phyloP scores from a whole-genome alignment of 345 rosid genomes.

The Pistacia atlantica region DNA sequence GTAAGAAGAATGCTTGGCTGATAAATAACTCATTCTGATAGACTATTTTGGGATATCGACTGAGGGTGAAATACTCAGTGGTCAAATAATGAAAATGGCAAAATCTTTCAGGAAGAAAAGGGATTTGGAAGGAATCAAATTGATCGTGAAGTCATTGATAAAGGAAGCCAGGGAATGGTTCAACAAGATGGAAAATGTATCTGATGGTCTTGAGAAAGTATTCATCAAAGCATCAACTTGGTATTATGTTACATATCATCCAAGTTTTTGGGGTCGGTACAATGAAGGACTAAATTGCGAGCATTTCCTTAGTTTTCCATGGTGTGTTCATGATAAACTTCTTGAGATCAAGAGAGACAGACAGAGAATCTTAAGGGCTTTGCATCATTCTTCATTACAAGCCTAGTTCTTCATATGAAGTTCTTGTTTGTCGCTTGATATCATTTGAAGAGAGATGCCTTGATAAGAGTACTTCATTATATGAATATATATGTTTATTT shows the following conservation, averaged over 20 bases:
- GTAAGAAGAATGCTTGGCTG: no score
- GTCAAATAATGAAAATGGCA: slow-evolving; percentile 43
- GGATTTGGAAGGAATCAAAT: slow-evolving; percentile 35
- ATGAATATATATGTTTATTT: background rate
- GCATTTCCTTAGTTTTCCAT: slow-evolving; percentile 44
- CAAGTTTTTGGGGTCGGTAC: slow-evolving; percentile 28
- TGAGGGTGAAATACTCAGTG: slow-evolving; percentile 63
- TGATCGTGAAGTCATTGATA: slow-evolving; percentile 41
- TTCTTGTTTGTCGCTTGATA: background rate
- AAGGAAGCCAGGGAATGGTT: slow-evolving; percentile 54
- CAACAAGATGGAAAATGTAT: slow-evolving; percentile 7
- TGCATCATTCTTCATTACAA: background rate
- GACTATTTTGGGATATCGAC: slow-evolving; percentile 51
- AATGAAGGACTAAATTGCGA: slow-evolving; percentile 17
- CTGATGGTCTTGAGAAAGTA: slow-evolving; percentile 17
- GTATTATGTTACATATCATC: slow-evolving; percentile 49
- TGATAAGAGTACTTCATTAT: no score
- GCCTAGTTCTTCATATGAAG: background rate
- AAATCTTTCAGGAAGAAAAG: slow-evolving; percentile 43
- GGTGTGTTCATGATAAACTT: slow-evolving; percentile 41
- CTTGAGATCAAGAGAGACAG: slow-evolving; percentile 24
- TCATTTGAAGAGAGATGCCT: no score
- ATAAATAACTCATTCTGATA: no score
- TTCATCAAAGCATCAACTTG: slow-evolving; percentile 52
- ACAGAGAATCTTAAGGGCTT: background rate